A percentile compares a stretch with the other conserved stretches of the same genome.
These are phyloP conservation scores for Arthroderma uncinatum DNA, from an alignment of 2,329 filamentous ascomycete species.

Conservation along the genomic window DNA sequence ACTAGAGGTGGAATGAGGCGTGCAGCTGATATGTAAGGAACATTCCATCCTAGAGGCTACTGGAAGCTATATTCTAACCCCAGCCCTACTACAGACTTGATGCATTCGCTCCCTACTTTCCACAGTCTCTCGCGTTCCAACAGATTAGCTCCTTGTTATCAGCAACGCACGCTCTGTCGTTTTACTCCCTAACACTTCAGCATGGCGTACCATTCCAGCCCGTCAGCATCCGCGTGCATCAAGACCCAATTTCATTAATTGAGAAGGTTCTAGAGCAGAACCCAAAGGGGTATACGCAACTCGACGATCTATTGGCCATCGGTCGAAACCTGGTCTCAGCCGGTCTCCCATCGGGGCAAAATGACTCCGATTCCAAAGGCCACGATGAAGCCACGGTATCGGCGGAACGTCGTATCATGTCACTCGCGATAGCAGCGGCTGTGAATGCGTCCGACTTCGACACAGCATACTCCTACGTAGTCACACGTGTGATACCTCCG, in stretches of 20 bases:
- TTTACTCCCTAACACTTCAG: constrained; percentile 53
- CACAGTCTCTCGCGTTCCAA: constrained; percentile 29
- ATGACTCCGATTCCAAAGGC: background rate
- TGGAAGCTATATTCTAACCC: background rate
- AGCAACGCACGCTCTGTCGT: constrained; percentile 54
- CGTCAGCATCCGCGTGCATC: constrained; percentile 53
- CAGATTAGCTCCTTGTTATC: constrained; percentile 45
- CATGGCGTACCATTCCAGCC: constrained; percentile 56
- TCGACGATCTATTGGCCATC: constrained; percentile 53
- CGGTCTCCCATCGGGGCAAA: constrained; percentile 27
- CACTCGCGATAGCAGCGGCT: constrained; percentile 37
- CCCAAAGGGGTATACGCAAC: constrained; percentile 48
- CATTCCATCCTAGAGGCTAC: background rate
- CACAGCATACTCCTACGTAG: constrained; percentile 56
- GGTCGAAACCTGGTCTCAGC: constrained; percentile 46
- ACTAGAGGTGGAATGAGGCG: constrained; percentile 52
- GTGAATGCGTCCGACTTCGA: constrained; percentile 39
- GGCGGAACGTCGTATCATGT: constrained; percentile 38
- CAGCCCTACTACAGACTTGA: constrained; percentile 25
- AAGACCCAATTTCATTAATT: constrained; percentile 49
- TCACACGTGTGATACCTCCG: constrained; percentile 43
- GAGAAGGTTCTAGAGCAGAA: constrained; percentile 53
- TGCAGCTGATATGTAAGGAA: constrained; percentile 44
- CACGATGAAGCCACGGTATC: constrained; percentile 21
- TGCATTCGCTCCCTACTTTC: constrained; percentile 34